phyloP scores from a whole-genome alignment of 2,329 filamentous ascomycete species.

The Talaromyces sp. region DNA sequence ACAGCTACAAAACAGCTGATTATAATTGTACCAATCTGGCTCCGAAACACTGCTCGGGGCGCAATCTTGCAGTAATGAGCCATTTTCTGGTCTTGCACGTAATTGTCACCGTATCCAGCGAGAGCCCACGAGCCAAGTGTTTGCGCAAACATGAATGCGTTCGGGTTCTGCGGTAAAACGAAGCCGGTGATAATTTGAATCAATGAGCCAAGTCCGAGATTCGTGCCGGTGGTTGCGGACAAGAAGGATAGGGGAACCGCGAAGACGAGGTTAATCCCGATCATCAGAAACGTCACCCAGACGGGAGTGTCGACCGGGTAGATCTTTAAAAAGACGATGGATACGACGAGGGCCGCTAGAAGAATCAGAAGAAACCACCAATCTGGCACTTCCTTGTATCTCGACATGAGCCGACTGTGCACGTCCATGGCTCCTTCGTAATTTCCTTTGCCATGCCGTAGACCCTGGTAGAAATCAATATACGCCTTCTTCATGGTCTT shows the following conservation, averaged over 20 bases:
- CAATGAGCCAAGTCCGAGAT: constrained; percentile 6
- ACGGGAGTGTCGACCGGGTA: not conserved
- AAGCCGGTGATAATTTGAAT: constrained; percentile 11
- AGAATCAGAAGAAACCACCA: constrained; percentile 11
- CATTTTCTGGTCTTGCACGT: constrained; percentile 12
- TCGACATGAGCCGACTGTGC: constrained; percentile 8
- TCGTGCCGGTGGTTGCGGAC: constrained; percentile 9
- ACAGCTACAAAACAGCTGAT: constrained; percentile 11
- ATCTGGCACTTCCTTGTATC: constrained; percentile 12
- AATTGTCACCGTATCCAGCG: constrained; percentile 8
- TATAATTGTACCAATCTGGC: constrained; percentile 11
- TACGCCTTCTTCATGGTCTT: constrained; percentile 12
- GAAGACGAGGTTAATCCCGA: not conserved
- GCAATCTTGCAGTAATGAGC: constrained; percentile 12
- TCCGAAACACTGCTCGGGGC: constrained; percentile 9
- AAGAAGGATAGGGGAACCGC: constrained; percentile 5
- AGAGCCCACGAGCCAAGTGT: constrained; percentile 1
- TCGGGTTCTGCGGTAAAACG: not conserved
- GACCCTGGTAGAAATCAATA: constrained; percentile 9
- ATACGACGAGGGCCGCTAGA: constrained; percentile 1
- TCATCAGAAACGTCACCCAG: not conserved
- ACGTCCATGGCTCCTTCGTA: constrained; percentile 13
- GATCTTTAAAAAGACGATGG: not conserved
- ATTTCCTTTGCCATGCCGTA: constrained; percentile 2
- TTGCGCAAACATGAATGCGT: not conserved